Evolutionary conservation across 2,329 filamentous ascomycete species (phyloP).

Genomic region (Trichophyton verrucosum): DNA sequence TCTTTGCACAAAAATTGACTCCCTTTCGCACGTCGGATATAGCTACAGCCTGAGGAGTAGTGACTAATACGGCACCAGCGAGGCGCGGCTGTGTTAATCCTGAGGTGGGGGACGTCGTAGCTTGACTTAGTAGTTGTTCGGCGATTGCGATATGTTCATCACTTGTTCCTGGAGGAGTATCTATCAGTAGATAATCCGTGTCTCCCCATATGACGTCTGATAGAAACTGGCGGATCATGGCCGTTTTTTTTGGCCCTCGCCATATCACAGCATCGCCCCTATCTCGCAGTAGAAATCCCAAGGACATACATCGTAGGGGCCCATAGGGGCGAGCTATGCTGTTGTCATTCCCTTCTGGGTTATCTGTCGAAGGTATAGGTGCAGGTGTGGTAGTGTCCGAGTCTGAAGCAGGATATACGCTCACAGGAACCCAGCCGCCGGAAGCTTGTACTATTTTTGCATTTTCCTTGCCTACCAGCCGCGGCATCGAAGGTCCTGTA

Average conservation of each 20-base stretch:
- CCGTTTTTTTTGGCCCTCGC: slow-evolving; percentile 96
- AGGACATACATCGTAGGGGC: slow-evolving; percentile 61
- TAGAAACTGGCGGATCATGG: slow-evolving; percentile 95
- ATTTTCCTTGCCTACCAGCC: slow-evolving; percentile 80
- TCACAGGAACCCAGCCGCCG: slow-evolving; percentile 82
- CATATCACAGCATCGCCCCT: slow-evolving; percentile 90
- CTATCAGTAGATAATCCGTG: slow-evolving; percentile 85
- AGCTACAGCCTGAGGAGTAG: slow-evolving; percentile 86
- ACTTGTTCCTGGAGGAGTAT: slow-evolving; percentile 89
- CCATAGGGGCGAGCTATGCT: slow-evolving; percentile 19
- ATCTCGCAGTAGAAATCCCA: slow-evolving; percentile 76
- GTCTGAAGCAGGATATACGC: slow-evolving; percentile 53
- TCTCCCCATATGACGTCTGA: slow-evolving; percentile 78
- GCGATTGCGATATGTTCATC: slow-evolving; percentile 95
- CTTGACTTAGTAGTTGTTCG: slow-evolving; percentile 56
- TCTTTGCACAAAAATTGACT: slow-evolving; percentile 84
- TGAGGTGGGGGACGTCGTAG: neutral
- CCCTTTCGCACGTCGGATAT: slow-evolving; percentile 92
- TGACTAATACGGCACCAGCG: slow-evolving; percentile 83
- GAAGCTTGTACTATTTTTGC: slow-evolving; percentile 85
- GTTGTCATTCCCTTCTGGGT: neutral
- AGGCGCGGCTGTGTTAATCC: slow-evolving; percentile 45
- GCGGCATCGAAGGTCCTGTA: slow-evolving; percentile 90
- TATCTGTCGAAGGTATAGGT: slow-evolving; percentile 6
- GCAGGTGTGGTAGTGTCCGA: slow-evolving; percentile 4